These are phyloP conservation scores for Neofusicoccum ribis DNA, from an alignment of 2,329 filamentous ascomycete species.

Conservation along the genomic window DNA sequence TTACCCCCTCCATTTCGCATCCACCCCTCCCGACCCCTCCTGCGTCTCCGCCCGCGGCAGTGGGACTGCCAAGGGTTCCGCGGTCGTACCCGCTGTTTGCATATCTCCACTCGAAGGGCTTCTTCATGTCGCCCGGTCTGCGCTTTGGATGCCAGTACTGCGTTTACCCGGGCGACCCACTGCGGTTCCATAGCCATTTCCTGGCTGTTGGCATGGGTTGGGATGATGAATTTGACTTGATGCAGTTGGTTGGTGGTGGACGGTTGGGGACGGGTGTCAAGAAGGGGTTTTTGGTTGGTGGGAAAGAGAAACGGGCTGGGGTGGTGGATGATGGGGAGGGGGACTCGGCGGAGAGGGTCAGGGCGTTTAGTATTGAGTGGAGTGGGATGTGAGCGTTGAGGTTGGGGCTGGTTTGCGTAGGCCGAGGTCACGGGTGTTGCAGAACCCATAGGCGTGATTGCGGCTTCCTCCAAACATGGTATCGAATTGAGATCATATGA, in stretches of 20 bases:
- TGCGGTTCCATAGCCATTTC: slow-evolving; percentile 95
- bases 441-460: too few species aligned
- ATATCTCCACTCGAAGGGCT: slow-evolving; percentile 75
- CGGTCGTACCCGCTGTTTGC: slow-evolving; percentile 70
- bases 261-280: slow-evolving; percentile 92
- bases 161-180: slow-evolving; percentile 90
- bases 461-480: too few species aligned
- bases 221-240: slow-evolving; percentile 80
- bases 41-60: slow-evolving; percentile 22
- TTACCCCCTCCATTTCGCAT: slow-evolving; percentile 50
- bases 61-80: slow-evolving; percentile 36
- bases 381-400: slow-evolving; percentile 11
- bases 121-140: slow-evolving; percentile 87
- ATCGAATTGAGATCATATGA: too few species aligned
- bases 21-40: slow-evolving; percentile 33
- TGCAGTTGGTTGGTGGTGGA: slow-evolving; percentile 84
- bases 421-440: too few species aligned
- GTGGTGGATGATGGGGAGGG: slow-evolving; percentile 21
- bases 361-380: slow-evolving; percentile 20
- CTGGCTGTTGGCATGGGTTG: slow-evolving; percentile 81
- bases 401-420: too few species aligned
- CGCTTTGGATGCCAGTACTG: slow-evolving; percentile 94
- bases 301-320: slow-evolving; percentile 46
- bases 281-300: slow-evolving; percentile 88
- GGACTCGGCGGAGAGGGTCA: background rate